Evolutionary conservation across 1,139 yeast genomes (phyloP).

Genomic region (Candida sanyaensis): DNA sequence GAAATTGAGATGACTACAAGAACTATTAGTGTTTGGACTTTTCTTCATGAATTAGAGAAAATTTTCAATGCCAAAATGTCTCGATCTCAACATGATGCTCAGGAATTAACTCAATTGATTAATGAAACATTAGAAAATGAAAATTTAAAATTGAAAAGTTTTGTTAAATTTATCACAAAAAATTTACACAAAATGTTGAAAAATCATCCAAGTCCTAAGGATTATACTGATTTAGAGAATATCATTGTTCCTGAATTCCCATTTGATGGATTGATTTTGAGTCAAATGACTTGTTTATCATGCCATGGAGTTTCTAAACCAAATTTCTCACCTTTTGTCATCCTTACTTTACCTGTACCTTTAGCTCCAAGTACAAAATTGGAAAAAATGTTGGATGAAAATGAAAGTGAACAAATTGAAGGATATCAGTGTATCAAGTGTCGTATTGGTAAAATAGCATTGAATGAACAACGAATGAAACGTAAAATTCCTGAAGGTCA

Average conservation of each 20-base stretch:
- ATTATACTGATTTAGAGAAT: constrained; percentile 23
- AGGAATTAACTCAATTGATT: constrained; percentile 80
- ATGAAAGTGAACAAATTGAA: constrained; percentile 68
- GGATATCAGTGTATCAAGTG: constrained; percentile 83
- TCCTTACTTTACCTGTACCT: constrained; percentile 77
- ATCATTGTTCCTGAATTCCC: constrained; percentile 64
- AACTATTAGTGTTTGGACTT: constrained; percentile 75
- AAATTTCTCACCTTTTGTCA: constrained; percentile 62
- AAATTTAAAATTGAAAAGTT: constrained; percentile 38
- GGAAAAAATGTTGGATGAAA: constrained; percentile 55
- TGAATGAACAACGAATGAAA: constrained; percentile 24
- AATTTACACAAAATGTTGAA: constrained; percentile 25
- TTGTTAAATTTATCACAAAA: constrained; percentile 21
- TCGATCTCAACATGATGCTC: constrained; percentile 90
- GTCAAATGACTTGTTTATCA: constrained; percentile 66
- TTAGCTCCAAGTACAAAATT: constrained; percentile 52
- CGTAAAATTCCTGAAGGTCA: constrained; percentile 18
- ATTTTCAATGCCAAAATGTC: constrained; percentile 77
- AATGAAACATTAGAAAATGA: constrained; percentile 80
- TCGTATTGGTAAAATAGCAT: constrained; percentile 52
- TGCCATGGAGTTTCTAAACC: constrained; percentile 69
- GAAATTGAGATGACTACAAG: constrained; percentile 57
- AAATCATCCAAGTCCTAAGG: constrained; percentile 14
- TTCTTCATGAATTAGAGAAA: constrained; percentile 70
- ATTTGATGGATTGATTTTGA: constrained; percentile 65